Conservation (phyloP, 371 early-diverging fungal species). For the Haplosporangium sp. region DNA sequence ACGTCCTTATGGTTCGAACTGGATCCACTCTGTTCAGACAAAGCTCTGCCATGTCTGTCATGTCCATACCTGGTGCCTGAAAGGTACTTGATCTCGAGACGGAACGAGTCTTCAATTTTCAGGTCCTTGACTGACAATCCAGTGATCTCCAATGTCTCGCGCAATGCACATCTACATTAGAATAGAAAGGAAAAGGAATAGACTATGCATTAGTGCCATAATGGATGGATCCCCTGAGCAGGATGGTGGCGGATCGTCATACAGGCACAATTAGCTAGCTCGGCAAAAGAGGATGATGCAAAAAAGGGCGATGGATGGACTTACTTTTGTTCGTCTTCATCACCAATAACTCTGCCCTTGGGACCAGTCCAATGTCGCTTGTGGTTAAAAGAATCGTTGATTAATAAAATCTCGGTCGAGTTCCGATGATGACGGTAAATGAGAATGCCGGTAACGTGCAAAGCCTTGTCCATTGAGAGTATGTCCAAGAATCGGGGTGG, state of each 20-base stretch:
- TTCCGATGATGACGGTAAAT: slow-evolving; percentile 80
- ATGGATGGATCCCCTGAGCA: no score
- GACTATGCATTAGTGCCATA: no score
- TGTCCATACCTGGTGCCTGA: slow-evolving; percentile 79
- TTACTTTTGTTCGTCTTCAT: slow-evolving; percentile 88
- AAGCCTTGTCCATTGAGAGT: slow-evolving; percentile 57
- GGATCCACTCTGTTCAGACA: no score
- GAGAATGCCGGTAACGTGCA: slow-evolving; percentile 75
- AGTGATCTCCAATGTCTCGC: slow-evolving; percentile 80
- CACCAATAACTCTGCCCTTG: slow-evolving; percentile 82
- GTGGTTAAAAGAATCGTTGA: slow-evolving; percentile 85
- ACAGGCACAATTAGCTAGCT: neutral
- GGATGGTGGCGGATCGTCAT: no score
- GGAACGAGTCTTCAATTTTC: slow-evolving; percentile 78
- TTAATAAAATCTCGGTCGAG: slow-evolving; percentile 82
- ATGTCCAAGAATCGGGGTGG: slow-evolving; percentile 18
- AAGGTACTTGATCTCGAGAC: slow-evolving; percentile 83
- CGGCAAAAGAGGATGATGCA: neutral
- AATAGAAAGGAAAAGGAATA: slow-evolving; percentile 2
- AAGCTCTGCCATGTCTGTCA: no score
- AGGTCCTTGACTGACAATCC: slow-evolving; percentile 80
- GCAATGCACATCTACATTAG: slow-evolving; percentile 77
- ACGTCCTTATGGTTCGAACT: no score
- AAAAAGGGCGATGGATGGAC: slow-evolving; percentile 18
- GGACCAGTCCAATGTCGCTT: slow-evolving; percentile 89